Evolutionary conservation across 2,329 filamentous ascomycete genomes (phyloP), one percentile per base, ranked within the genome.

Genomic region (Cordyceps fumosorosea): DNA sequence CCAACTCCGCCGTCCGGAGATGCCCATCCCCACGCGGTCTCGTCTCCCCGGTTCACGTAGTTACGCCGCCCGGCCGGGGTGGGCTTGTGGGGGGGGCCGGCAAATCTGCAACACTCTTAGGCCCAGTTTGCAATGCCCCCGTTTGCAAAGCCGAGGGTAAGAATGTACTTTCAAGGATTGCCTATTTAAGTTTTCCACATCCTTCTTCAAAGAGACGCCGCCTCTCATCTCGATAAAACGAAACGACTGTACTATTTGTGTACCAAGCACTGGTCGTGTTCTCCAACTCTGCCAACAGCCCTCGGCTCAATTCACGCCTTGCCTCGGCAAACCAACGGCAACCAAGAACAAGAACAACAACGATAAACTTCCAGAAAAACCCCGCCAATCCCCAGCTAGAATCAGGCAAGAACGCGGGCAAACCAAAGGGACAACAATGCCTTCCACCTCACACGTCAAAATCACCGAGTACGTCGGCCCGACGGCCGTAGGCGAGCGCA

Each of bases 381-480:
- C 42, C 10, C 34, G 11, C 34, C 34, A 37, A 3, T 37, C 11
- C 2, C 10, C 10, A 14, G 34, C 29, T 29, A 29, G 12, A 37
- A 2, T 12, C 11, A 12, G 11, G 12, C 34, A 37, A 37, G 8
- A 37, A 37, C 10, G 11, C 34, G 12, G 29, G 10, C 34, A 44
- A 44, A 16, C 4, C 42, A 44, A n/a, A 20, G 7, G 3, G 42
- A 44, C 4, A 12, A 37, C 3, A 7, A 59, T 59, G 56, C 22
- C 56, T 22, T 4, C 55, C 55, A 40, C n/a, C n/a, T 5, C 26
- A 37, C 26, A 26, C 51, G 32, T 60, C 20, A 24, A 20, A 34
- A 56, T 63, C 52, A 63, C 62, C 16, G 50, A 56, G 32, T 63
- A 55, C 56, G 44, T 53, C 26, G n/a, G 18, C 18, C 62, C 62